Base-by-base conservation (phyloP, 768 basidiomycete species). In the Leucosporidium yakuticum region DNA sequence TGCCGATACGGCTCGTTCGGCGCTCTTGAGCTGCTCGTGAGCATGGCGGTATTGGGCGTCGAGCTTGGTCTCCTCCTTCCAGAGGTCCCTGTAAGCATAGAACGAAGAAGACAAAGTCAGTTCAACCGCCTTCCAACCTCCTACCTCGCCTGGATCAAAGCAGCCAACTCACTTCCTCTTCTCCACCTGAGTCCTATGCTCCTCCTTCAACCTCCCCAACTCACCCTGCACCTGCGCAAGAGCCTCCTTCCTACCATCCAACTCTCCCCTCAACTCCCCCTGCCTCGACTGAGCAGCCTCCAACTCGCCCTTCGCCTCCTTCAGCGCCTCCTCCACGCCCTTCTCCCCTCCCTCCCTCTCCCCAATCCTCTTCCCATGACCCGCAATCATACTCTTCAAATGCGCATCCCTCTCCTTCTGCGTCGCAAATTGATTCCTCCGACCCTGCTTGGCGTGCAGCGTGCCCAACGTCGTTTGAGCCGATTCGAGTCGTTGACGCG, bases 11-110 rank as follows among this genome's bases (percentile, higher is more conserved):
- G 79, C 80, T 63, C 93, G 82, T 79, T 98, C 92, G 0, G 90
- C 87, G 2, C 83, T 83, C 75, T 88, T 84, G 73, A 95, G 80
- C 77, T 97, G 90, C 65, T 91, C 88, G 19, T 82, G 82, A 3
- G 90, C 91, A 62, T 90, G 85, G 44, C 83, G 83, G 3, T 91
- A 86, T 21, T 88, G 82, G 65, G 87, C 87, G 70, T 88, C 86
- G 53, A 96, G 79, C 78, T 90, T 95, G 0, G 90, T 87, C 69
- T 98, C 95, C 78, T 95, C 92, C 73, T 94, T 83, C 95, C 96
- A 97, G 39, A 91, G 78, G 61, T 95, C 92, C 66, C 81, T 83
- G 64, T 14, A 31, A 29, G 21, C 2, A 20, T 8, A 8, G 34
- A 14, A 32, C 31, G 17, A 34, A 19, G 15, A 4, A 21, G 3